Base-by-base conservation (phyloP, 768 basidiomycete species). In the Mycena maculata region DNA sequence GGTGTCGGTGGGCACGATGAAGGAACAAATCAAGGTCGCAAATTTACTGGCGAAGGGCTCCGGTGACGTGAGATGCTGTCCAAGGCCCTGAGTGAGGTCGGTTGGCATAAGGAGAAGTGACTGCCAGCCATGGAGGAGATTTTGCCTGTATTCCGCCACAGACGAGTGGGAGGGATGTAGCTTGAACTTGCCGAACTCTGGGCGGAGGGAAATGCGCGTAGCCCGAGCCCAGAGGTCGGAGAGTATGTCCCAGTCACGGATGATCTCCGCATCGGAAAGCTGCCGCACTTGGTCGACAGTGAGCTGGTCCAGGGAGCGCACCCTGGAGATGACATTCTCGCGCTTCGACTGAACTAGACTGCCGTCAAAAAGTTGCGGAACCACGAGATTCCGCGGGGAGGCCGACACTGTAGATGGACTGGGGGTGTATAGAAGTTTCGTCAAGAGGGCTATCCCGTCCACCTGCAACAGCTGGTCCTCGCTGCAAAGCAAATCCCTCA, bases 21-120 rank as follows among this genome's bases (percentile, higher is more conserved):
- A 82, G 3, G 74, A 74, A 13, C 69, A 68, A 9, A 89, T 63
- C 23, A 82, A 74, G 3, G 74, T 66, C 0, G 82, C 78, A 2
- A 84, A 69, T 48, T 71, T 76, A 18, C 68, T 74, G 18, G 82
- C 76, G 54, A 83, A 77, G 5, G 77, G 71, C 0, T 82, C 61
- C 20, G 79, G 65, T 4, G 81, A 67, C 1, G 80, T 77, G 15
- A 82, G 71, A 68, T 83, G n/a, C n/a, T n/a, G 80, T 1, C 75
- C 76, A 33, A 73, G 73, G 23, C 74, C 80, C 60, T 84, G 81
- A 0, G 81, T 80, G 13, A 85, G 72, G 55, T 84, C 81, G 12
- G 84, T 77, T 45, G 82, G 84, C 20, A 77, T 83, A 27, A 88
- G 82, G n/a, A 92, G 76, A 20, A 91, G 79, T 0, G 85, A 82